phyloP scores from a whole-genome alignment of 345 rosid species.

The Syzygium oleosum region DNA sequence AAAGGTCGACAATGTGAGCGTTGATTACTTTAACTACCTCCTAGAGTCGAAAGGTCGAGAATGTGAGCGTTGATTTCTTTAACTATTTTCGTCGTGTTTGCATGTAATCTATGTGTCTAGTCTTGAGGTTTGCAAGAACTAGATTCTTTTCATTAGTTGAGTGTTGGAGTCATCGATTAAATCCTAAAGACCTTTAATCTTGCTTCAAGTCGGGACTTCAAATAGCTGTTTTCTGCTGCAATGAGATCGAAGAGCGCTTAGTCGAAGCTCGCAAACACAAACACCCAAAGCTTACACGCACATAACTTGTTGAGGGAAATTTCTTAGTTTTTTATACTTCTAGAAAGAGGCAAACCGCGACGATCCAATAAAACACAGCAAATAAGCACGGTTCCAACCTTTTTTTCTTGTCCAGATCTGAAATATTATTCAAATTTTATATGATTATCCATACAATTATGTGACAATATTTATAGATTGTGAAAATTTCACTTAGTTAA shows the following conservation, averaged over 20 bases:
- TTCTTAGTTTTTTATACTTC: not conserved
- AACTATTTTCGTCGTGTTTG: not conserved
- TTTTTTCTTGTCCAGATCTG: not conserved
- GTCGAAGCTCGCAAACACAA: too few species aligned
- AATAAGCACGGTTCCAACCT: not conserved
- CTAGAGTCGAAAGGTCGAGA: not conserved
- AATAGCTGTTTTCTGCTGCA: too few species aligned
- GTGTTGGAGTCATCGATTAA: too few species aligned
- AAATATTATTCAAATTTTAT: too few species aligned
- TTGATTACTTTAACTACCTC: not conserved
- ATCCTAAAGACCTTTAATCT: too few species aligned
- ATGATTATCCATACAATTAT: too few species aligned
- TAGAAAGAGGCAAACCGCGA: not conserved
- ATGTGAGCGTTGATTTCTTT: not conserved
- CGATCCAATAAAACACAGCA: not conserved
- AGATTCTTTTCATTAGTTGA: not conserved
- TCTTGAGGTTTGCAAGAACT: not conserved
- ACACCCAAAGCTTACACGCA: too few species aligned
- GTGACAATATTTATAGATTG: too few species aligned
- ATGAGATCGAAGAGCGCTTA: too few species aligned
- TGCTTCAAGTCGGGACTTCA: too few species aligned
- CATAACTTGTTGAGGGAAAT: not conserved
- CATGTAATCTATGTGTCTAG: not conserved
- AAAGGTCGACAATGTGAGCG: not conserved
- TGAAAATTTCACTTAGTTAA: too few species aligned